Conservation (phyloP, 2,329 filamentous ascomycete species). For the Stemphylium beticola region DNA sequence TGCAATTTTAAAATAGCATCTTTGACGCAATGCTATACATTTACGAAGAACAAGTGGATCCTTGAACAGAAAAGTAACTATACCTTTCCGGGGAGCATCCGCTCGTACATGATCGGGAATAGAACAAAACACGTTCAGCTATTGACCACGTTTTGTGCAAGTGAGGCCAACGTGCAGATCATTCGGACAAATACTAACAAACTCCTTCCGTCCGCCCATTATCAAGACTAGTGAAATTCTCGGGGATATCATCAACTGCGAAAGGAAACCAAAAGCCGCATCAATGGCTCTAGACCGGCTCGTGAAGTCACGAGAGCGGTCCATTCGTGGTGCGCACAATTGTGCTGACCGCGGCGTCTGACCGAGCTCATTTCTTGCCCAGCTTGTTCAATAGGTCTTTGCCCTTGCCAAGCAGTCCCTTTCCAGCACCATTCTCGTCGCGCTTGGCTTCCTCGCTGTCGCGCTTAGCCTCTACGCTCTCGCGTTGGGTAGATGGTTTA, state of each 20-base stretch:
- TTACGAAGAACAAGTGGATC: too few relatives aligned
- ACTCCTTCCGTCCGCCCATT: constrained; percentile 8
- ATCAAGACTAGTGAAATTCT: constrained; percentile 7
- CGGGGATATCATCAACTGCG: constrained; percentile 24
- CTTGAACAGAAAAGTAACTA: not conserved
- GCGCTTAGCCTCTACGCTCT: constrained; percentile 40
- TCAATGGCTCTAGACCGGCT: not conserved
- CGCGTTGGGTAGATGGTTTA: constrained; percentile 36
- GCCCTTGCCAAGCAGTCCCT: constrained; percentile 59
- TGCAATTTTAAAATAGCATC: not conserved
- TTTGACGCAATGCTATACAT: not conserved
- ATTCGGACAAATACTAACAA: constrained; percentile 5
- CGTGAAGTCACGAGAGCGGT: not conserved
- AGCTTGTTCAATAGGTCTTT: constrained; percentile 58
- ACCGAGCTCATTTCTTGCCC: constrained; percentile 46
- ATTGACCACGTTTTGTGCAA: not conserved
- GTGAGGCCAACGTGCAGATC: constrained; percentile 1
- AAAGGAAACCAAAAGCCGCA: constrained; percentile 10
- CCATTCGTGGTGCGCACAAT: not conserved
- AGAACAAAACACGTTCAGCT: not conserved
- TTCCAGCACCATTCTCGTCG: constrained; percentile 18
- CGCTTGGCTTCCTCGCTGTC: constrained; percentile 22
- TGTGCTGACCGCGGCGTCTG: not conserved
- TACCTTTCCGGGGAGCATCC: not conserved
- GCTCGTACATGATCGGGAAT: not conserved